Evolutionary conservation across 345 rosid species (phyloP).

Genomic region (Bruguiera parviflora): DNA sequence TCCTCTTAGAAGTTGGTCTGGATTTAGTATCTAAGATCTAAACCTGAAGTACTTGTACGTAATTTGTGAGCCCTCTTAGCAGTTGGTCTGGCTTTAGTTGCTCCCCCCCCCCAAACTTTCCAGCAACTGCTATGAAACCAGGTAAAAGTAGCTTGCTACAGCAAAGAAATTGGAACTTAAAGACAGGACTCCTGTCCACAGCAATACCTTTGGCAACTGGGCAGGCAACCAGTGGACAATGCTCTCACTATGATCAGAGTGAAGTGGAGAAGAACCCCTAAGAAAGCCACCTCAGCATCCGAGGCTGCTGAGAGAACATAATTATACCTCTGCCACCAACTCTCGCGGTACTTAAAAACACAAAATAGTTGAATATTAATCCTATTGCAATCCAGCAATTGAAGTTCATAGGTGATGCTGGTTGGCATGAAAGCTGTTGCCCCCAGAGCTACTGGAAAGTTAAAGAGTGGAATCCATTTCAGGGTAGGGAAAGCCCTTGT

Average conservation of each 20-base stretch:
- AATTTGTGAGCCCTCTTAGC: too few species aligned
- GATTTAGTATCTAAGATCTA: too few species aligned
- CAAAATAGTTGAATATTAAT: constrained; percentile 42
- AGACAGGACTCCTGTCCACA: constrained; percentile 47
- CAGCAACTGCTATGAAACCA: not conserved
- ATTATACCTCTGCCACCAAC: constrained; percentile 64
- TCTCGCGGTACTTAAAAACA: constrained; percentile 42
- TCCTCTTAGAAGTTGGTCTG: too few species aligned
- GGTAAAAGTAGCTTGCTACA: not conserved
- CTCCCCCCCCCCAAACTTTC: too few species aligned
- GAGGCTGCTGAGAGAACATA: constrained; percentile 56
- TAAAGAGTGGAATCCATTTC: constrained; percentile 45
- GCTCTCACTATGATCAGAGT: constrained; percentile 44
- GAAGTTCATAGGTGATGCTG: constrained; percentile 52
- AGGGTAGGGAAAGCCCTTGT: constrained; percentile 42
- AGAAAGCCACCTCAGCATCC: constrained; percentile 58
- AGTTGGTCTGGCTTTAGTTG: too few species aligned
- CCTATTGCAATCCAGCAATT: constrained; percentile 49
- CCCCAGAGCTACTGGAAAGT: constrained; percentile 48
- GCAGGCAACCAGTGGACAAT: constrained; percentile 47
- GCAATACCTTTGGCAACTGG: constrained; percentile 46
- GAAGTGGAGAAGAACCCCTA: constrained; percentile 52
- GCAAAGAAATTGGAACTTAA: not conserved
- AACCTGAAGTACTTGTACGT: too few species aligned
- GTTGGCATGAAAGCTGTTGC: constrained; percentile 56